phyloP scores from a whole-genome alignment of 2,329 filamentous ascomycete species.

The Acrodontium crateriforme region DNA sequence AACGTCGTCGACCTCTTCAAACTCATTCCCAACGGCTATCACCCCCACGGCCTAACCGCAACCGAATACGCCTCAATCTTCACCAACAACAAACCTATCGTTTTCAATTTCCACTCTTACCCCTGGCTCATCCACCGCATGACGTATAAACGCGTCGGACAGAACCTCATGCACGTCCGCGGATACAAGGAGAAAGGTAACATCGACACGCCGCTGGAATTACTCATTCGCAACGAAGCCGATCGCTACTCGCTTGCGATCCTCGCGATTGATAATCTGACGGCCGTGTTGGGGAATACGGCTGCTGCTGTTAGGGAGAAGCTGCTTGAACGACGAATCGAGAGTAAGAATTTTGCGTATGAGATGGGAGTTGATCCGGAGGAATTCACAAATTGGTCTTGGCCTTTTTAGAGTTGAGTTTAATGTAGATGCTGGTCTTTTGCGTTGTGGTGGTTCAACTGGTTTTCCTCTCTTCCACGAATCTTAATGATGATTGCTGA shows the following conservation, averaged over 20 bases:
- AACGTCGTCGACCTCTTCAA: slow-evolving; percentile 71
- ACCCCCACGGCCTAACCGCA: slow-evolving; percentile 59
- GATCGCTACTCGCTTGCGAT: slow-evolving; percentile 68
- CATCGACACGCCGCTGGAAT: slow-evolving; percentile 66
- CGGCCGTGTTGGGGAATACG: slow-evolving; percentile 45
- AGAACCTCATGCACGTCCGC: slow-evolving; percentile 55
- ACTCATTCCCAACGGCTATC: slow-evolving; percentile 54
- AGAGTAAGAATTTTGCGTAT: slow-evolving; percentile 49
- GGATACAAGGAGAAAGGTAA: slow-evolving; percentile 77
- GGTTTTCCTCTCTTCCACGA: too few species aligned
- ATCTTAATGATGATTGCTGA: too few species aligned
- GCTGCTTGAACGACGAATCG: slow-evolving; percentile 51
- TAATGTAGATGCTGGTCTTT: too few species aligned
- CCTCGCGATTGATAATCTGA: slow-evolving; percentile 58
- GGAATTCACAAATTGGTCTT: slow-evolving; percentile 51
- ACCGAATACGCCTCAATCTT: slow-evolving; percentile 55
- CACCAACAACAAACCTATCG: slow-evolving; percentile 56
- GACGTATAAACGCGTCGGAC: slow-evolving; percentile 60
- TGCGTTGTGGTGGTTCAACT: too few species aligned
- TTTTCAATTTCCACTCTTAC: slow-evolving; percentile 79
- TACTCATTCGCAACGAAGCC: slow-evolving; percentile 64
- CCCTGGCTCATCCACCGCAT: slow-evolving; percentile 67
- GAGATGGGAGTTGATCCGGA: slow-evolving; percentile 58
- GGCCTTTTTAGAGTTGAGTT: slow-evolving; percentile 37
- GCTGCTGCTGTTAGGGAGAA: slow-evolving; percentile 49